phyloP scores from a whole-genome alignment of 768 basidiomycete genomes.

The Pleurotus eryngii region DNA sequence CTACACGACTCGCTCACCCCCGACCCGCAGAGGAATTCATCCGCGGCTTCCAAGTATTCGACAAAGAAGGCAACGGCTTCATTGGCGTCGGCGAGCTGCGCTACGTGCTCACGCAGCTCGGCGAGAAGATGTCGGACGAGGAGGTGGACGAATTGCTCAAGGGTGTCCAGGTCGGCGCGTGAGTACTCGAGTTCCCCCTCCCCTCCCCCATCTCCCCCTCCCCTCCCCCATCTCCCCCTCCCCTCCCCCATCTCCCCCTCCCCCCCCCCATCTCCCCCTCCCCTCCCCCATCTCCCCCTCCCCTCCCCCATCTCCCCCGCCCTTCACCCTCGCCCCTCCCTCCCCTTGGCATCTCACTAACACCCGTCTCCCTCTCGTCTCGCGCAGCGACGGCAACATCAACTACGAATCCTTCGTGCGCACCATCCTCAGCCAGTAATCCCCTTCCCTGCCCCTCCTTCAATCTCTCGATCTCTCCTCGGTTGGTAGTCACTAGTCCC shows the following conservation, averaged over 20 bases:
- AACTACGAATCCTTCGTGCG: constrained; percentile 98
- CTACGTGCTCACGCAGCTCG: constrained; percentile 92
- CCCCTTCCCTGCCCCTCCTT: not conserved
- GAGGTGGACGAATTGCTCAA: constrained; percentile 98
- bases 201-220: not conserved
- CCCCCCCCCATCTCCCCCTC: not conserved
- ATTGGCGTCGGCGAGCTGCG: constrained; percentile 90
- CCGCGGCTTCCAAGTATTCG: constrained; percentile 98
- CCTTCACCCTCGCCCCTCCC: too few species aligned
- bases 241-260: not conserved
- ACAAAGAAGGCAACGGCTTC: constrained; percentile 34
- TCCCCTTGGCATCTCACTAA: not conserved
- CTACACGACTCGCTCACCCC: not conserved
- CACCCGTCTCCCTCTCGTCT: constrained; percentile 9
- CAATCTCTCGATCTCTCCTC: not conserved
- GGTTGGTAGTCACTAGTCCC: not conserved
- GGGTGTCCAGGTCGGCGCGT: constrained; percentile 90
- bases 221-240: not conserved
- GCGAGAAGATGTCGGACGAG: constrained; percentile 97
- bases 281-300: not conserved
- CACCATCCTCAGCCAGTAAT: constrained; percentile 85
- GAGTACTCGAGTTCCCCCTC: constrained; percentile 40
- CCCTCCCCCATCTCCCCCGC: not conserved
- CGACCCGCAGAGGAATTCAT: constrained; percentile 86
- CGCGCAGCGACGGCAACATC: constrained; percentile 84